Evolutionary conservation across 495 filamentous ascomycete genomes (phyloP).

Genomic region (Hypoxylon crocopeplum): DNA sequence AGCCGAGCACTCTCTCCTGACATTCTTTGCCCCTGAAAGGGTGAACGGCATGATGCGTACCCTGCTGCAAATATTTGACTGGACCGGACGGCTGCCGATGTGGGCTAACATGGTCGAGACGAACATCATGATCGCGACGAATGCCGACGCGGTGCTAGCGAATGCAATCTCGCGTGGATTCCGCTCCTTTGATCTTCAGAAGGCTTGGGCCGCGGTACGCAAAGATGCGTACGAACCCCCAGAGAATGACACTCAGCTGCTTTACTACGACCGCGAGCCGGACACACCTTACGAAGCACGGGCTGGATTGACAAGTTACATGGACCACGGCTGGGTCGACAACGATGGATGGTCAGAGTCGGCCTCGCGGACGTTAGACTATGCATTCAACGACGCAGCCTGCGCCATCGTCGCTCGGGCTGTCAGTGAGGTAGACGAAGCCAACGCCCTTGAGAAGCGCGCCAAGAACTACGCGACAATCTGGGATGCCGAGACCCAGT

Average conservation of each 20-base stretch:
- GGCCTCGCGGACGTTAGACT: slow-evolving; percentile 42
- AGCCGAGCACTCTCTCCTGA: slow-evolving; percentile 42
- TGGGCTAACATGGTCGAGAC: slow-evolving; percentile 47
- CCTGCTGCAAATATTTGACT: slow-evolving; percentile 41
- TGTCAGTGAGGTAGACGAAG: slow-evolving; percentile 23
- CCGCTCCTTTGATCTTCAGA: slow-evolving; percentile 40
- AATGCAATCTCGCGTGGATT: slow-evolving; percentile 43
- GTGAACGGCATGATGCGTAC: slow-evolving; percentile 44
- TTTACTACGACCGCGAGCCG: slow-evolving; percentile 43
- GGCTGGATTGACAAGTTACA: slow-evolving; percentile 40
- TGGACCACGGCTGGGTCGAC: slow-evolving; percentile 45
- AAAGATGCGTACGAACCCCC: slow-evolving; percentile 43
- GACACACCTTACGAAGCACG: slow-evolving; percentile 42
- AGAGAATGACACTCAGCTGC: slow-evolving; percentile 39
- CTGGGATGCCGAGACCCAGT: slow-evolving; percentile 40
- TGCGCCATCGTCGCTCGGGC: slow-evolving; percentile 39
- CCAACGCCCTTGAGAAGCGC: slow-evolving; percentile 24
- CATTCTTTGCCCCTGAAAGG: slow-evolving; percentile 40
- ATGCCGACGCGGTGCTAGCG: slow-evolving; percentile 43
- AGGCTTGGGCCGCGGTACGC: slow-evolving; percentile 39
- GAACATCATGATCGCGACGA: slow-evolving; percentile 46
- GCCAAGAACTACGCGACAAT: slow-evolving; percentile 38
- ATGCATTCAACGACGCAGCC: slow-evolving; percentile 42
- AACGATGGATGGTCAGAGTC: slow-evolving; percentile 45
- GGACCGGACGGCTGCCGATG: slow-evolving; percentile 43